Base-by-base conservation (phyloP, 1,284 basidiomycete genomes). In the Austropuccinia psidii region DNA sequence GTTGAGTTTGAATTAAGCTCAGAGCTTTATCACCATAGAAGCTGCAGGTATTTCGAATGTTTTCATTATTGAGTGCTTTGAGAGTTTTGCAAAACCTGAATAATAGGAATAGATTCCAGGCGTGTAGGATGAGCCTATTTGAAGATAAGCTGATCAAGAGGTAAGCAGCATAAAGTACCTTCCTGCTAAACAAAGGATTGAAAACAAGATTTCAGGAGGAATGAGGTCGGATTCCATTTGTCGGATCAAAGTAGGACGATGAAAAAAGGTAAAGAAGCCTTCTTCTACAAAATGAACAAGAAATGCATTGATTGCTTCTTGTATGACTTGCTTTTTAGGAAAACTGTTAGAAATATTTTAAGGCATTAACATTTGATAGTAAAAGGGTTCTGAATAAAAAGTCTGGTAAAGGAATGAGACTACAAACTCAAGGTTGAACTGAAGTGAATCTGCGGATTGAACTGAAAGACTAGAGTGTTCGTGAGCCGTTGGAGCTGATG, bases 361-460 rank as follows among this genome's bases (percentile, higher is more conserved):
- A 35, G 11, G 29, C 19, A 11, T 24, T n/a, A 35, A 27, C n/a
- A n/a, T n/a, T n/a, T n/a, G n/a, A n/a, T n/a, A n/a, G n/a, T n/a
- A n/a, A n/a, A n/a, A n/a, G n/a, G n/a, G n/a, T n/a, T n/a, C n/a
- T n/a, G n/a, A n/a, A n/a, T n/a, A n/a, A n/a, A n/a, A n/a, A n/a
- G n/a, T n/a, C n/a, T n/a, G n/a, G n/a, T n/a, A n/a, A n/a, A n/a
- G n/a, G n/a, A n/a, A n/a, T n/a, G n/a, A n/a, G n/a, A n/a, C n/a
- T n/a, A n/a, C n/a, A n/a, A n/a, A n/a, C n/a, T n/a, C n/a, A 29
- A 9, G 24, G 50, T 31, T 8, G 21, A 11, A 69, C 76, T 61
- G 35, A 77, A 75, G 76, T 65, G 67, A 77, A 75, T 4, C 47
- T 54, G 39, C 76, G 52, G 66, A 77, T 76, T 3, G 61, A 24